phyloP scores from a whole-genome alignment of 768 basidiomycete genomes.

The Brasilioporus rufonigricans region DNA sequence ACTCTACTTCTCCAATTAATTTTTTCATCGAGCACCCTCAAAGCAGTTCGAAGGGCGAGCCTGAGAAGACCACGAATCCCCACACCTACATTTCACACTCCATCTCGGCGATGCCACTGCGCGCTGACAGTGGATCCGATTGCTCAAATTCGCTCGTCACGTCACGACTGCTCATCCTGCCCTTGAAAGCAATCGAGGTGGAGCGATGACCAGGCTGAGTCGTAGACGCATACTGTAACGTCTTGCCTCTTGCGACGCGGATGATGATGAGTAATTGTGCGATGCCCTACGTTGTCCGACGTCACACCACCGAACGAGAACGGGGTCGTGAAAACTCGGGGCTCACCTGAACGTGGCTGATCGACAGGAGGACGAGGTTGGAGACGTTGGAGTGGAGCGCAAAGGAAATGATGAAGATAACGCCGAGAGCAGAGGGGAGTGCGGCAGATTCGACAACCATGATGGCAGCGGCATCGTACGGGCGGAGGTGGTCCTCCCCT shows the following conservation, averaged over 20 bases:
- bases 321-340: not conserved
- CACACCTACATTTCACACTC: too few relatives aligned
- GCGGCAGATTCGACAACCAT: slow-evolving; percentile 39
- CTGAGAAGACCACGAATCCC: too few relatives aligned
- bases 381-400: slow-evolving; percentile 23
- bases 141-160: not conserved
- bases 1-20: too few relatives aligned
- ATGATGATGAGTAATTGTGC: slow-evolving; percentile 36
- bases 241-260: slow-evolving; percentile 33
- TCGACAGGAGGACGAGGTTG: slow-evolving; percentile 32
- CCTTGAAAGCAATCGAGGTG: slow-evolving; percentile 8
- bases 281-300: slow-evolving; percentile 25
- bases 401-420: slow-evolving; percentile 34
- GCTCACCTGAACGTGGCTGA: slow-evolving; percentile 35
- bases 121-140: not conserved
- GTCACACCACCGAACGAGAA: not conserved
- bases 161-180: not conserved
- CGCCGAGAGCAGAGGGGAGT: slow-evolving; percentile 23
- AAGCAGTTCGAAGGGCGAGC: too few relatives aligned
- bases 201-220: not conserved
- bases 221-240: slow-evolving; percentile 8
- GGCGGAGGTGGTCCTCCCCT: slow-evolving; percentile 13
- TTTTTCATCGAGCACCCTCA: too few relatives aligned
- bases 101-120: not conserved
- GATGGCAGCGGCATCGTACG: slow-evolving; percentile 27